These are phyloP conservation scores for Spizellomyces sp. DNA, from an alignment of 192 early-diverging fungal genomes.

Conservation along the genomic window DNA sequence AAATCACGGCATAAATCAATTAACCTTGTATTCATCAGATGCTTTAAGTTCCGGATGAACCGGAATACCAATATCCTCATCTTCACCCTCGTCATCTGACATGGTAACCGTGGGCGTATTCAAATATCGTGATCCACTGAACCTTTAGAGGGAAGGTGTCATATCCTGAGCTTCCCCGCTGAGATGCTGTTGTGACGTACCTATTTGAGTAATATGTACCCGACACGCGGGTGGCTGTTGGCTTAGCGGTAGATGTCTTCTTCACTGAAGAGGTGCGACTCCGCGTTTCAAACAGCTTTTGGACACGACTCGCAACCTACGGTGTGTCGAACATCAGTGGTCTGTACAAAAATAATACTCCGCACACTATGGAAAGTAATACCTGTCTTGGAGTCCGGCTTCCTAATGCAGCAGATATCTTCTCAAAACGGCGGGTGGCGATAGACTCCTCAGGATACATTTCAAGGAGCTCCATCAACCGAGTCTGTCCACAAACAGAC, in stretches of 20 bases:
- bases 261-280: neutral
- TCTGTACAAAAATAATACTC: neutral
- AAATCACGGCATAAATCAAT: neutral
- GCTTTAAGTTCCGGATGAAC: conserved; percentile 11
- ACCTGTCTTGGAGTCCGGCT: conserved; percentile 25
- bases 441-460: conserved; percentile 22
- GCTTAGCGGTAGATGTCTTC: neutral
- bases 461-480: conserved; percentile 21
- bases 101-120: neutral
- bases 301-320: too few species aligned
- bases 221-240: conserved; percentile 12
- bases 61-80: conserved; percentile 1
- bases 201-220: conserved; percentile 28
- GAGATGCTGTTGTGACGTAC: neutral
- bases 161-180: too few species aligned
- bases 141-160: neutral
- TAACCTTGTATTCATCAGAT: conserved; percentile 30
- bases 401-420: conserved; percentile 26
- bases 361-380: neutral
- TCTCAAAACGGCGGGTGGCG: conserved; percentile 18
- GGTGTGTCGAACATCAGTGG: neutral
- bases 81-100: conserved; percentile 25
- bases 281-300: neutral
- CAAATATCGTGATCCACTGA: conserved; percentile 12
- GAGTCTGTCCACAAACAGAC: conserved; percentile 4